phyloP scores from a whole-genome alignment of 257 asterid species.

The Euphrasia confusa region DNA sequence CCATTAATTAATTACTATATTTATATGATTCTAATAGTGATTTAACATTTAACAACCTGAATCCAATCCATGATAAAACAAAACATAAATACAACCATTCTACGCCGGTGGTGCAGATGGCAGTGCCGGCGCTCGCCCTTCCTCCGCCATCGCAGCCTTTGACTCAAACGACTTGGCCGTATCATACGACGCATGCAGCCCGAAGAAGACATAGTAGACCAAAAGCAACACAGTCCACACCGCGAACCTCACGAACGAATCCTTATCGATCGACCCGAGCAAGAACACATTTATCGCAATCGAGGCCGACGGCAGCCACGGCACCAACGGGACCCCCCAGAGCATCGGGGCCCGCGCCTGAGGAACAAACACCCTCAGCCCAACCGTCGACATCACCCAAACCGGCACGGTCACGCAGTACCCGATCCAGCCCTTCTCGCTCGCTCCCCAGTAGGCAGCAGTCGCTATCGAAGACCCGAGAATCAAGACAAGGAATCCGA shows the following conservation, averaged over 20 bases:
- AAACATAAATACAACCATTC: no score
- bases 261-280: slow-evolving; percentile 62
- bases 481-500: slow-evolving; percentile 64
- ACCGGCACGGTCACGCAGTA: slow-evolving; percentile 39
- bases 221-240: slow-evolving; percentile 34
- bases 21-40: no score
- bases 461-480: slow-evolving; percentile 44
- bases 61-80: no score
- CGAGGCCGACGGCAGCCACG: slow-evolving; percentile 89
- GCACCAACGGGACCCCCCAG: slow-evolving; percentile 98
- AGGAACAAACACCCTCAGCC: slow-evolving; percentile 35
- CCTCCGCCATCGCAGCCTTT: slow-evolving; percentile 1
- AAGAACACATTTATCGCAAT: slow-evolving; percentile 81
- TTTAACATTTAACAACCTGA: no score
- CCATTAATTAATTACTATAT: no score
- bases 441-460: slow-evolving; percentile 60
- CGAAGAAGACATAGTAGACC: slow-evolving; percentile 42
- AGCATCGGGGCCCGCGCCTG: slow-evolving; percentile 72
- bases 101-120: neutral
- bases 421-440: slow-evolving; percentile 61
- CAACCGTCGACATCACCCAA: slow-evolving; percentile 44
- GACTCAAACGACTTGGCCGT: slow-evolving; percentile 29
- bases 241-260: slow-evolving; percentile 68
- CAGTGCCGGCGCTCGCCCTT: neutral
- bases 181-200: slow-evolving; percentile 54